Evolutionary conservation across 2,329 filamentous ascomycete species (phyloP).

Genomic region (Endocalyx cinctus): DNA sequence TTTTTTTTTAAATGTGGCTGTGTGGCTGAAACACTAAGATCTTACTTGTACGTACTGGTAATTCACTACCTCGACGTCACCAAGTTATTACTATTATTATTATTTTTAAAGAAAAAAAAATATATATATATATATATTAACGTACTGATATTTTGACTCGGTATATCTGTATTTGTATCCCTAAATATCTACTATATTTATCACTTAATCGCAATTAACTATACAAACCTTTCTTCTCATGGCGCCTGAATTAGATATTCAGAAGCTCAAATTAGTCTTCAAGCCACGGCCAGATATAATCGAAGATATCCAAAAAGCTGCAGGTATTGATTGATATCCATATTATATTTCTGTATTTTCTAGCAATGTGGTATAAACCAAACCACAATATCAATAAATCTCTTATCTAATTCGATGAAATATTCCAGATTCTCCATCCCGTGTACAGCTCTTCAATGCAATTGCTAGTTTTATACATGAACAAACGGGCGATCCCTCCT

Average conservation of each 20-base stretch:
- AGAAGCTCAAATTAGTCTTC: conserved; percentile 49
- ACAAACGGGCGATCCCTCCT: conserved; percentile 27
- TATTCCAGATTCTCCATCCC: conserved; percentile 44
- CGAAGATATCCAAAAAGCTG: conserved; percentile 46
- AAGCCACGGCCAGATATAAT: conserved; percentile 53
- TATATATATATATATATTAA: conserved; percentile 1
- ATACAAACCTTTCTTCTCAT: conserved; percentile 29
- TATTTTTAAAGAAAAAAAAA: background rate
- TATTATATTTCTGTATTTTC: too few relatives aligned
- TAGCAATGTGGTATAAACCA: background rate
- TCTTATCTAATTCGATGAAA: conserved; percentile 9
- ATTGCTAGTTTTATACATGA: conserved; percentile 48
- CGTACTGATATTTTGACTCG: background rate
- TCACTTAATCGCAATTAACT: conserved; percentile 1
- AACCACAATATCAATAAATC: background rate
- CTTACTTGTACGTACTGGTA: too few relatives aligned
- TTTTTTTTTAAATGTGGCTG: too few relatives aligned
- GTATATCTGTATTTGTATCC: too few relatives aligned
- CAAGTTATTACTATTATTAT: background rate
- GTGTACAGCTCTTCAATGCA: conserved; percentile 51
- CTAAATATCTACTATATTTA: background rate
- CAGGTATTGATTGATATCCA: conserved; percentile 35
- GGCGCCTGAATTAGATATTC: conserved; percentile 41
- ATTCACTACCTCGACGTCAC: too few relatives aligned
- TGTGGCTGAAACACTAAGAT: too few relatives aligned